Conservation (phyloP, 805 yeast genomes). For the Vanderwaltozyma yarrowii region DNA sequence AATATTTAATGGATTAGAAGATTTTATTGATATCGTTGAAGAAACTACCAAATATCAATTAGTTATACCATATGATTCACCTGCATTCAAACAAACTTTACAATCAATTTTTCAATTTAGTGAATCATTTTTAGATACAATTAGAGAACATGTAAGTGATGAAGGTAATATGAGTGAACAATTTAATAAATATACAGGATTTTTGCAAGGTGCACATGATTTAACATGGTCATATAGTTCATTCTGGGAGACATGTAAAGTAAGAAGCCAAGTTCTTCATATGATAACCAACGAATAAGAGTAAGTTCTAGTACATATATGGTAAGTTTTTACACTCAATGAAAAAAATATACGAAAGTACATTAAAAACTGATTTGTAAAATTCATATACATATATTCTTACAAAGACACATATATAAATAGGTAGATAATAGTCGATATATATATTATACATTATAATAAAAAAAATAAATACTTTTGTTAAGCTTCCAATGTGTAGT, state of each 20-base stretch:
- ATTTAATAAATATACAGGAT: slow-evolving; percentile 71
- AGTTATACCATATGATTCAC: slow-evolving; percentile 21
- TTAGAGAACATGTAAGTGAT: slow-evolving; percentile 48
- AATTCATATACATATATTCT: too few species aligned
- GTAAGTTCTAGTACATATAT: too few species aligned
- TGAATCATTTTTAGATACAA: slow-evolving; percentile 54
- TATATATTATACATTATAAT: too few species aligned
- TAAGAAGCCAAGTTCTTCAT: slow-evolving; percentile 36
- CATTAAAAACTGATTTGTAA: too few species aligned
- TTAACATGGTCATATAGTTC: slow-evolving; percentile 90
- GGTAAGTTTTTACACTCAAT: too few species aligned
- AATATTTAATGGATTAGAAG: slow-evolving; percentile 5
- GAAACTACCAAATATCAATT: slow-evolving; percentile 2
- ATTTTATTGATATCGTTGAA: slow-evolving; percentile 3
- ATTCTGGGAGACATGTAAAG: slow-evolving; percentile 55
- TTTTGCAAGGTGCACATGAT: slow-evolving; percentile 76
- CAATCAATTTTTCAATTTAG: slow-evolving; percentile 42
- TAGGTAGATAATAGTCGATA: too few species aligned
- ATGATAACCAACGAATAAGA: too few species aligned
- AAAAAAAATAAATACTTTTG: too few species aligned
- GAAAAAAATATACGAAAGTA: too few species aligned
- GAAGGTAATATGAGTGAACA: slow-evolving; percentile 81
- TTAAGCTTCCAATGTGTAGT: too few species aligned
- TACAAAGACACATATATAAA: too few species aligned
- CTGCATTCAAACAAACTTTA: slow-evolving; percentile 39